Percentiles rank a stretch among this genome's conserved stretches.
Conservation (phyloP, 75 land plant genomes). For the Gnetum montanum region DNA sequence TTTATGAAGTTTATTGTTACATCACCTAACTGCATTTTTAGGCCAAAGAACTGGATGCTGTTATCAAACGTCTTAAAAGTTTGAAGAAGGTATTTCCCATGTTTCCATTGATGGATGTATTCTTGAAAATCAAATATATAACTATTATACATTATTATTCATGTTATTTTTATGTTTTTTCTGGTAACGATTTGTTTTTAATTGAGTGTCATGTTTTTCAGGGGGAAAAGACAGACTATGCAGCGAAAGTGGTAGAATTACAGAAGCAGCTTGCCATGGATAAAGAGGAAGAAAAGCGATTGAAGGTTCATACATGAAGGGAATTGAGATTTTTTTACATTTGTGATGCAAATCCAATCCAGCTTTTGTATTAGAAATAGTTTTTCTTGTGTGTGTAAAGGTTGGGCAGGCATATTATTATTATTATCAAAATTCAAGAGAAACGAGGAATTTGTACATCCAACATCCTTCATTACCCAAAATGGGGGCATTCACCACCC, state of each 20-base stretch:
- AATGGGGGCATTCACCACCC: no score
- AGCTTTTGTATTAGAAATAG: not conserved
- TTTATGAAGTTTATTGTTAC: no score
- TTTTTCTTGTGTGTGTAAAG: not conserved
- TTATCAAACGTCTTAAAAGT: constrained; percentile 45
- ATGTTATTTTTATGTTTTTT: not conserved
- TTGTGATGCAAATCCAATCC: not conserved
- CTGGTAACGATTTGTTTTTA: not conserved
- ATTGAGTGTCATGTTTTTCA: constrained; percentile 12
- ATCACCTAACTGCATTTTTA: constrained; percentile 14
- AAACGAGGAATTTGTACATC: no score
- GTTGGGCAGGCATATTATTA: not conserved
- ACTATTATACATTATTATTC: no score
- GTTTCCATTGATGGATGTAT: no score
- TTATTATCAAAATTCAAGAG: no score
- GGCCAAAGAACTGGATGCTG: constrained; percentile 70
- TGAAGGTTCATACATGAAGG: no score
- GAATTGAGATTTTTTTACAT: not conserved
- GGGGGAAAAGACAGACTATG: constrained; percentile 77
- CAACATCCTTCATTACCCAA: no score
- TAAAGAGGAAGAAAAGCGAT: constrained; percentile 71
- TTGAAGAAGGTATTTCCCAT: constrained; percentile 36
- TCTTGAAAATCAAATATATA: no score
- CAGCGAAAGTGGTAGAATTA: constrained; percentile 75
- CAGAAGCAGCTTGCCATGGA: constrained; percentile 88